phyloP scores from a whole-genome alignment of 768 basidiomycete species.

The Agrocybe pediades region DNA sequence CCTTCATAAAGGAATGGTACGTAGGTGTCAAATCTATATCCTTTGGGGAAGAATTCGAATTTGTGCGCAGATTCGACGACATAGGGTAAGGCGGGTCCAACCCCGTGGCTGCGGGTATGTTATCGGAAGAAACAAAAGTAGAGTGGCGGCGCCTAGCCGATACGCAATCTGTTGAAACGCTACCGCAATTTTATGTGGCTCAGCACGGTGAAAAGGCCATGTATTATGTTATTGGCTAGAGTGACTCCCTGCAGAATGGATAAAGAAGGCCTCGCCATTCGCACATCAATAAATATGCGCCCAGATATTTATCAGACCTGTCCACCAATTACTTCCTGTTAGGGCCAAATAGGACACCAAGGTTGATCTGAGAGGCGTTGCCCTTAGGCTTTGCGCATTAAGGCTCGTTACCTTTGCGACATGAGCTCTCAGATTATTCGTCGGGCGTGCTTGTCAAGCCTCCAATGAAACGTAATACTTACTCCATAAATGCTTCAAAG shows the following conservation, averaged over 20 bases:
- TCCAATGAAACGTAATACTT: no score
- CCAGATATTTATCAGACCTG: neutral
- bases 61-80: neutral
- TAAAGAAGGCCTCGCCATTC: neutral
- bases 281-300: neutral
- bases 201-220: neutral
- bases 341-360: neutral
- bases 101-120: conserved; percentile 5
- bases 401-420: no score
- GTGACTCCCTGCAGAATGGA: neutral
- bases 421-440: no score
- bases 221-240: neutral
- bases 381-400: no score
- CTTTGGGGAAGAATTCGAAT: conserved; percentile 9
- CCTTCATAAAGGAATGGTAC: conserved; percentile 13
- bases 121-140: conserved; percentile 4
- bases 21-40: conserved; percentile 18
- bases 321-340: neutral
- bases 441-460: no score
- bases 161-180: neutral
- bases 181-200: conserved; percentile 14
- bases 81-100: conserved; percentile 3
- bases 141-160: neutral
- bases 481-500: no score
- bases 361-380: neutral